Base-by-base conservation (phyloP, 805 yeast species). In the Candida jianshihensis region DNA sequence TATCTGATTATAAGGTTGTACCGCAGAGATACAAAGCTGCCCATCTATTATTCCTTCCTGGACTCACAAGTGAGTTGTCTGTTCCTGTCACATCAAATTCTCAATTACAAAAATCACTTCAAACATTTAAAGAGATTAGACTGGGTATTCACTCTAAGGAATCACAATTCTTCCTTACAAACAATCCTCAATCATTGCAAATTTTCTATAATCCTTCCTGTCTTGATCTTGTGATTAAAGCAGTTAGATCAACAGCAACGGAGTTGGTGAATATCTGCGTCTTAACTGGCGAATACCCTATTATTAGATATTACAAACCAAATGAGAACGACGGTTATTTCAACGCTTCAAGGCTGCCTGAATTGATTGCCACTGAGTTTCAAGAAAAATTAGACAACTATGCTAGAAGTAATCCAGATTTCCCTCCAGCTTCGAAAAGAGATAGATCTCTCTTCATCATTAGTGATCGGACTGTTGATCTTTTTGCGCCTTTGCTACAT, bases 231-330 rank as follows among this genome's bases (percentile, higher is more conserved):
- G 80, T 83, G 25, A 66, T 71, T 16, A 66, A 64, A 22, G 81
- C 81, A 39, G 66, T 86, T 13, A 62, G 68, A 15, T 59, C 59
- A 35, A 74, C 83, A 1, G 86, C 90, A 1, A 63, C 72, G 27
- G 57, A 86, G 17, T 64, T 92, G 46, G 75, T 87, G 21, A 75
- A 80, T 45, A 48, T 86, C 18, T 84, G 95, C 65, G 73, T 83
- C 7, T 53, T 82, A 9, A 77, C 92, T 2, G 94, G 94, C 12
- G 97, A 89, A 52, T 85, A 82, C 48, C 98, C 98, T 3, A 72
- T 82, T 30, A 75, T 92, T 16, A 68, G 98, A 46, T 85, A 75
- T 59, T 80, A 77, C 52, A 66, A 75, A 8, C 71, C 79, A 5
- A 71, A 71, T 29, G 63, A 70, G 14, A 56, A 53, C 49, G 62